Evolutionary conservation across 2,329 filamentous ascomycete genomes (phyloP).

Genomic region (Tricladium varicosporioides): DNA sequence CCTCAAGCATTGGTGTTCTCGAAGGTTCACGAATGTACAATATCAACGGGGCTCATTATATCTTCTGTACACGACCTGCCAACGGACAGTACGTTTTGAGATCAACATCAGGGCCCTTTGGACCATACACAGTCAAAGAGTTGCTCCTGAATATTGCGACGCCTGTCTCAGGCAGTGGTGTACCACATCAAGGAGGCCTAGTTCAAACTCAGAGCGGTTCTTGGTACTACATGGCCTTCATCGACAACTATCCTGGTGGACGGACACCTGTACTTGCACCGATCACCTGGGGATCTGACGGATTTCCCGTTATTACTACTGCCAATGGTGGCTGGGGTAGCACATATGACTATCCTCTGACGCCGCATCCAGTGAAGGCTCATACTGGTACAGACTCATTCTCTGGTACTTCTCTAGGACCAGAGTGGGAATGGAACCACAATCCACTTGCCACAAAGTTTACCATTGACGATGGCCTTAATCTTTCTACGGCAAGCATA

Average conservation of each 20-base stretch:
- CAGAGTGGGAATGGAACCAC: constrained; percentile 61
- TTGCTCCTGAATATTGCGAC: constrained; percentile 41
- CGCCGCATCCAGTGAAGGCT: background rate
- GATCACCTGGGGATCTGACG: constrained; percentile 49
- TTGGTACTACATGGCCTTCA: constrained; percentile 60
- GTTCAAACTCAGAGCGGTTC: constrained; percentile 49
- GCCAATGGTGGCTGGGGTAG: background rate
- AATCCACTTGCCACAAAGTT: constrained; percentile 52
- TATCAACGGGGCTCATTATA: constrained; percentile 53
- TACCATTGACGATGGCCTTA: constrained; percentile 43
- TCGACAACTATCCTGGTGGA: constrained; percentile 54
- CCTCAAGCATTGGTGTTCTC: constrained; percentile 38
- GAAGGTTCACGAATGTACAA: constrained; percentile 59
- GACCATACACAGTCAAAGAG: constrained; percentile 48
- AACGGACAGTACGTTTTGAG: constrained; percentile 46
- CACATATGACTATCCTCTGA: background rate
- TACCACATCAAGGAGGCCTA: constrained; percentile 55
- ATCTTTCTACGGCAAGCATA: constrained; percentile 47
- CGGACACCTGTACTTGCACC: constrained; percentile 57
- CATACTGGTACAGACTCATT: constrained; percentile 44
- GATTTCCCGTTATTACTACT: constrained; percentile 43
- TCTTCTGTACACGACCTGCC: constrained; percentile 48
- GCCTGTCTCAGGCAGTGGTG: constrained; percentile 45
- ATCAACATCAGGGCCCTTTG: constrained; percentile 48
- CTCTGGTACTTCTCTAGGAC: constrained; percentile 38